Base-by-base conservation (phyloP, 495 filamentous ascomycete species). In the Hypoxylon crocopeplum region DNA sequence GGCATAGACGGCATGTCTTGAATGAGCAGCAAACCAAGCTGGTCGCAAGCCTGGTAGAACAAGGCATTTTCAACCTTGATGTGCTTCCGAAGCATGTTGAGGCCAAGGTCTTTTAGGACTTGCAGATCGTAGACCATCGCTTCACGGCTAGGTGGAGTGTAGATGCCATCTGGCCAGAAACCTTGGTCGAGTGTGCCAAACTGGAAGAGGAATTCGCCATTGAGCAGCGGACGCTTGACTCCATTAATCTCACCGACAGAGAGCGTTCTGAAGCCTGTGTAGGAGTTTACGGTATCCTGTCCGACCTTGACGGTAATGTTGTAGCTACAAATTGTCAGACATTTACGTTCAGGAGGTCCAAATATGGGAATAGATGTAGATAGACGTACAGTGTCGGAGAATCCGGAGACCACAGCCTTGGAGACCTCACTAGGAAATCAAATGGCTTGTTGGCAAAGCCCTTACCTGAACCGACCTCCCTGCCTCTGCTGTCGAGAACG, bases 171-270 rank as follows among this genome's bases (percentile, higher is more conserved):
- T 0, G 86, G 86, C 86, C 85, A 89, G 69, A 78, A 88, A 2
- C 86, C 86, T 58, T 89, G 85, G 46, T 89, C 86, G 2, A 89
- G 72, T 0, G 86, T 87, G 10, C 84, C 85, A 45, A 89, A 87
- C 57, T 79, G 76, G 70, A 88, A 88, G 7, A 82, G 71, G 44
- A 86, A 86, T 54, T 88, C 75, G 15, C 84, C 85, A 57, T 88
- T 88, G 37, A 88, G 60, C 10, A 87, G 65, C 0, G 84, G 84
- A 0, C 86, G 81, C 25, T 79, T 74, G n/a, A 88, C 64, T 0
- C 86, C 86, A 27, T 86, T 66, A 1, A 87, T 70, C 8, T 68
- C 68, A 5, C 76, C 84, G 7, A 74, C 67, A 3, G 77, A 76
- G 32, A 88, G 75, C 0, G 85, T 86, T 17, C 86, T 81, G 73